These are phyloP conservation scores for Plectranthus barbatus DNA, from an alignment of 257 asterid genomes.

Conservation along the genomic window DNA sequence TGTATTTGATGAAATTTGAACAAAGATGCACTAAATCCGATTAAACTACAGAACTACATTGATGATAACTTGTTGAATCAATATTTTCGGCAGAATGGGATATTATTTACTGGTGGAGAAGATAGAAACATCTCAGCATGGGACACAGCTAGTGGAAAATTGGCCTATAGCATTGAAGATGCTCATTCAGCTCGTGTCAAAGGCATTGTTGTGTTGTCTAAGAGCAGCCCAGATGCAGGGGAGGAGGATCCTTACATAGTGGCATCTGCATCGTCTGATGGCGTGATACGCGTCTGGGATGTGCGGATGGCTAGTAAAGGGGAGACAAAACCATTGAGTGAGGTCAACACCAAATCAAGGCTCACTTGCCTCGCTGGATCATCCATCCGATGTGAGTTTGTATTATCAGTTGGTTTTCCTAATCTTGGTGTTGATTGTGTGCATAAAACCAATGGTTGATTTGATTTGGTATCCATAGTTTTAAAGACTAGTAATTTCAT, in stretches of 20 bases:
- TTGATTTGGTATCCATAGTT: neutral
- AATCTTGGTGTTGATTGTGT: neutral
- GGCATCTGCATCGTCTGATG: conserved; percentile 97
- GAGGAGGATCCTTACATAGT: conserved; percentile 57
- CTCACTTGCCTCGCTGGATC: conserved; percentile 98
- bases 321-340: conserved; percentile 51
- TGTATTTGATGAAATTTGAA: neutral
- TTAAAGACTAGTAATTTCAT: neutral
- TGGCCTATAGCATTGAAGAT: conserved; percentile 56
- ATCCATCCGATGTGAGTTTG: conserved; percentile 56
- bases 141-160: conserved; percentile 71
- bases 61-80: conserved; percentile 1
- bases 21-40: neutral
- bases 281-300: conserved; percentile 90
- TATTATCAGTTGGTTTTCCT: neutral
- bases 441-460: neutral
- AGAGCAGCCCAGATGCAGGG: conserved; percentile 27
- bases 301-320: conserved; percentile 50
- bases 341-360: conserved; percentile 78
- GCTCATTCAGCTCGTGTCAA: conserved; percentile 88
- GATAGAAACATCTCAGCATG: conserved; percentile 72
- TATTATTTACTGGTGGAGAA: conserved; percentile 90
- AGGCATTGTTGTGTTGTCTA: conserved; percentile 70
- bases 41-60: neutral
- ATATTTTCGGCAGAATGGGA: conserved; percentile 46